These are phyloP conservation scores for Suillus decipiens DNA, from an alignment of 768 basidiomycete genomes.

Conservation along the genomic window DNA sequence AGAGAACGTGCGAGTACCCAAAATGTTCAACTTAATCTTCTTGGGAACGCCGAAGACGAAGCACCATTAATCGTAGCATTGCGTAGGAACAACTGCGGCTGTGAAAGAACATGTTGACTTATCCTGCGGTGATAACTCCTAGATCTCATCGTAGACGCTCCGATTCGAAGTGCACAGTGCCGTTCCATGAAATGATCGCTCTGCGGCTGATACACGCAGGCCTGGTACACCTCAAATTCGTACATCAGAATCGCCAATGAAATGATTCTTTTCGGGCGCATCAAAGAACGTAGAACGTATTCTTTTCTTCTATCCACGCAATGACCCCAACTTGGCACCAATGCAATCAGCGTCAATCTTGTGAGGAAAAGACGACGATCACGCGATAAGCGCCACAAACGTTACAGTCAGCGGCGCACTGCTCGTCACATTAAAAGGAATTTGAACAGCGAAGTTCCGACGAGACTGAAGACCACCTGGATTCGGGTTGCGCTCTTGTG, in stretches of 20 bases:
- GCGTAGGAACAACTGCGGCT: neutral
- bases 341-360: neutral
- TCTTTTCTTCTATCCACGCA: neutral
- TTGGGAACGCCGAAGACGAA: neutral
- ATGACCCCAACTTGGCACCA: neutral
- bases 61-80: neutral
- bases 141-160: neutral
- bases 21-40: neutral
- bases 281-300: neutral
- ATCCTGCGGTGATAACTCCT: neutral
- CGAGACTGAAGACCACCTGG: neutral
- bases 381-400: neutral
- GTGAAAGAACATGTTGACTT: neutral
- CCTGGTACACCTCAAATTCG: neutral
- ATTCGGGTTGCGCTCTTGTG: neutral
- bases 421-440: constrained; percentile 9
- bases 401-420: neutral
- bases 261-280: neutral
- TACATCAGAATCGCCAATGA: neutral
- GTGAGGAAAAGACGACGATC: neutral
- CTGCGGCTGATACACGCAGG: neutral
- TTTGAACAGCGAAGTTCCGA: constrained; percentile 7
- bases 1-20: neutral
- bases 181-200: neutral
- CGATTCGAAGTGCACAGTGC: neutral